These are phyloP conservation scores for Thelonectria olida DNA, from an alignment of 2,329 filamentous ascomycete species.

Conservation along the genomic window DNA sequence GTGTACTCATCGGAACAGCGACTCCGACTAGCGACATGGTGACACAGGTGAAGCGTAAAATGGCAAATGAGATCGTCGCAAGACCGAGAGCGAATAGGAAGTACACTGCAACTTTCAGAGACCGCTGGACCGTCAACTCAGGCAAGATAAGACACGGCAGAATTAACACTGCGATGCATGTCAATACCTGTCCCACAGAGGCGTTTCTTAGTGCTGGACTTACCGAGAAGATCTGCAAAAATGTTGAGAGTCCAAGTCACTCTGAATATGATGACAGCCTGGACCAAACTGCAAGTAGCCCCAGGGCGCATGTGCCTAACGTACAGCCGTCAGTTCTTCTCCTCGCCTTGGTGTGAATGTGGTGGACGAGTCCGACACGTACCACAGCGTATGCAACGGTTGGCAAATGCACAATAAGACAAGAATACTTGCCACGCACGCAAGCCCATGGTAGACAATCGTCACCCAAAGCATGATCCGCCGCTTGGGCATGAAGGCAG, in stretches of 20 bases:
- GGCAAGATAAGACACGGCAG: neutral
- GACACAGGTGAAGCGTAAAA: neutral
- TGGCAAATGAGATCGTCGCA: neutral
- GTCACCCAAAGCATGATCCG: slow-evolving; percentile 18
- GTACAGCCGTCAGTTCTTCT: no score
- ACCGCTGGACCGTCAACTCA: neutral
- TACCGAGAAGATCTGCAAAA: slow-evolving; percentile 21
- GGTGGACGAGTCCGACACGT: neutral
- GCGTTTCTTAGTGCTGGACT: neutral
- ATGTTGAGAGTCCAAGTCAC: slow-evolving; percentile 21
- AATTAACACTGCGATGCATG: neutral
- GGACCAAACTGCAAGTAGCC: neutral
- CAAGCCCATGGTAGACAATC: neutral
- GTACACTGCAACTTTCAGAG: neutral
- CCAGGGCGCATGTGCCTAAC: no score
- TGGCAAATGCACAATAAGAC: slow-evolving; percentile 13
- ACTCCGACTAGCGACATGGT: neutral
- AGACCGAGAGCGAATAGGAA: neutral
- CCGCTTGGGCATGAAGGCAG: slow-evolving; percentile 20
- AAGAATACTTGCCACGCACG: neutral
- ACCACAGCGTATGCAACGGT: slow-evolving; percentile 2
- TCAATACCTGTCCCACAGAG: neutral
- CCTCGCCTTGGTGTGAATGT: no score
- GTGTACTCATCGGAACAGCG: neutral
- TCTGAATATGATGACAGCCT: neutral